These are phyloP conservation scores for Aspergillus bombycis DNA, from an alignment of 2,329 filamentous ascomycete genomes.

Conservation along the genomic window DNA sequence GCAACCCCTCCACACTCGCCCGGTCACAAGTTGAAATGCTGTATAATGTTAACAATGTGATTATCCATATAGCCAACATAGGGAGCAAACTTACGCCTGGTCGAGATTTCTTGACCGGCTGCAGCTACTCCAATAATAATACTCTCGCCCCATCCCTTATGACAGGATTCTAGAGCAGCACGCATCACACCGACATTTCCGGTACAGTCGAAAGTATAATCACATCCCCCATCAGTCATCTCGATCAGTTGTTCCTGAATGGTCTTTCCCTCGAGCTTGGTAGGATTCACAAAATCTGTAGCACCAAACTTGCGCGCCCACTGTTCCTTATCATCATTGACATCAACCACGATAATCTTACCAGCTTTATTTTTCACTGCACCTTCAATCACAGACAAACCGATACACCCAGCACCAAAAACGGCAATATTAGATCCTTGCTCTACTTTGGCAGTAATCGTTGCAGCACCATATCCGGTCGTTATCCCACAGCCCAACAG, in stretches of 20 bases:
- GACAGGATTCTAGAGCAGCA: slow-evolving; percentile 91
- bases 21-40: slow-evolving; percentile 99
- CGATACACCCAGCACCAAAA: slow-evolving; percentile 95
- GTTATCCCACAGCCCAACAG: slow-evolving; percentile 97
- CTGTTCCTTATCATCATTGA: slow-evolving; percentile 87
- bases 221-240: slow-evolving; percentile 96
- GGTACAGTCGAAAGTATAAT: slow-evolving; percentile 99
- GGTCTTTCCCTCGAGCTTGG: slow-evolving; percentile 71
- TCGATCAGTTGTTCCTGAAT: slow-evolving; percentile 93
- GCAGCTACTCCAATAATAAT: slow-evolving; percentile 98
- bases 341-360: slow-evolving; percentile 67
- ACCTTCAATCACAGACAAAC: slow-evolving; percentile 92
- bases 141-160: slow-evolving; percentile 98
- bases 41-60: slow-evolving; percentile 21
- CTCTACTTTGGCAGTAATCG: slow-evolving; percentile 90
- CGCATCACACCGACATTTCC: slow-evolving; percentile 97
- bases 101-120: slow-evolving; percentile 92
- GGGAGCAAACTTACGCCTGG: slow-evolving; percentile 70
- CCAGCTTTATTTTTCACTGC: slow-evolving; percentile 79
- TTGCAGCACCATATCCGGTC: slow-evolving; percentile 93
- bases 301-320: slow-evolving; percentile 95
- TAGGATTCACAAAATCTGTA: slow-evolving; percentile 95
- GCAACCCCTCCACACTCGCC: no score
- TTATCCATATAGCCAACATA: neutral
- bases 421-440: slow-evolving; percentile 86